Percentiles rank a stretch among this genome's conserved stretches.
phyloP scores from a whole-genome alignment of 176 grass and related monocot genomes.

The barley (Hordeum vulgare) region DNA sequence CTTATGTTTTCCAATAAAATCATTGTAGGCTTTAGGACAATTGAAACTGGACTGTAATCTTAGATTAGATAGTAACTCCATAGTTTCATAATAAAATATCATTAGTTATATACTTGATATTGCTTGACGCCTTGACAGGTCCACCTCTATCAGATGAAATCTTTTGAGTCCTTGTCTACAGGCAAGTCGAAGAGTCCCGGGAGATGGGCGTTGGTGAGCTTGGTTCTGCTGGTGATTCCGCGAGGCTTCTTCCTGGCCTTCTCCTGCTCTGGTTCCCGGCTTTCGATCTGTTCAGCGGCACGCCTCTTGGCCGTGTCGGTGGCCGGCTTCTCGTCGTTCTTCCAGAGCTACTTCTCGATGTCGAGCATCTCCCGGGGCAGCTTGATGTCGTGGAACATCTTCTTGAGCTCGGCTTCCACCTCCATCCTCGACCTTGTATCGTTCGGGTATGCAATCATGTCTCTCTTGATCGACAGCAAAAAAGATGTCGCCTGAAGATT shows the following conservation, averaged over 20 bases:
- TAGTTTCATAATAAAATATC: too few relatives aligned
- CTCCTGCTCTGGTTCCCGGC: not conserved
- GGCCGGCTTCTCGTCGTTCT: not conserved
- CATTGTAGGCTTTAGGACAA: too few relatives aligned
- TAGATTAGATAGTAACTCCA: too few relatives aligned
- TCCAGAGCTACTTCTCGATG: not conserved
- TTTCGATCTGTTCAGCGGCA: not conserved
- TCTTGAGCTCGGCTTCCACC: not conserved
- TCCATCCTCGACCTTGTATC: not conserved
- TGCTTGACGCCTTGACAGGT: too few relatives aligned
- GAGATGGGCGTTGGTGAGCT: not conserved
- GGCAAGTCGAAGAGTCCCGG: not conserved
- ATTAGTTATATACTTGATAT: too few relatives aligned
- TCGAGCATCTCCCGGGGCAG: not conserved
- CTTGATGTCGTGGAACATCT: not conserved
- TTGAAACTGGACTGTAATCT: too few relatives aligned
- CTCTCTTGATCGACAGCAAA: not conserved
- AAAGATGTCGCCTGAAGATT: not conserved
- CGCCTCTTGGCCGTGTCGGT: not conserved
- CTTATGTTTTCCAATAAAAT: too few relatives aligned
- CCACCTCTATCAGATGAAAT: not conserved
- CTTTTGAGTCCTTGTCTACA: not conserved
- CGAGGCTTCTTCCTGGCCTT: not conserved
- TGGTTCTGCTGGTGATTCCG: not conserved
- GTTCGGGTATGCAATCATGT: not conserved